Evolutionary conservation across 169 alveolate species (phyloP).

Genomic region (Cryptosporidium viatorum): DNA sequence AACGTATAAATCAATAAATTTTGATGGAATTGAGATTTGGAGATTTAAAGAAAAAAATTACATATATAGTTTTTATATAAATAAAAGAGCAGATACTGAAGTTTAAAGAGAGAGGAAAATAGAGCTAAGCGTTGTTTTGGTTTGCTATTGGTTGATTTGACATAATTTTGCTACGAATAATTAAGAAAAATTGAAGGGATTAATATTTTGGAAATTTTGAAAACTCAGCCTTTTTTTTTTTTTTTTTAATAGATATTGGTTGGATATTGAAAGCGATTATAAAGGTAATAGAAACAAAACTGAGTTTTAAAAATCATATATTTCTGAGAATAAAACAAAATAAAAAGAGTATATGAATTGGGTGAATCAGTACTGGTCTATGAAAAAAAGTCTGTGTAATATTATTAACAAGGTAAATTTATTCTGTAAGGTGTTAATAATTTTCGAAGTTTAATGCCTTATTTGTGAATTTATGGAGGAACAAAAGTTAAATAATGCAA

Average conservation of each 20-base stretch:
- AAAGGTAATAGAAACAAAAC: not conserved
- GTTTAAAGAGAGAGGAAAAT: not conserved
- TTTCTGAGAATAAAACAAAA: not conserved
- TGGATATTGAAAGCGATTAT: not conserved
- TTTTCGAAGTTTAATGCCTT: not conserved
- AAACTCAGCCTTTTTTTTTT: too few relatives aligned
- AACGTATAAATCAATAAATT: not conserved
- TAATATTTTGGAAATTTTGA: too few relatives aligned
- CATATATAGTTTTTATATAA: not conserved
- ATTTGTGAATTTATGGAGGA: slow-evolving; percentile 14
- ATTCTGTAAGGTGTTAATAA: not conserved
- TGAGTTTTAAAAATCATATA: too few relatives aligned
- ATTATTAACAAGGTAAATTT: not conserved
- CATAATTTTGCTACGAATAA: not conserved
- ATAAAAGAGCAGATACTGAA: not conserved
- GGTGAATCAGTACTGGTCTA: not conserved
- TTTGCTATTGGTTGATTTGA: not conserved
- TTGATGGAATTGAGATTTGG: not conserved
- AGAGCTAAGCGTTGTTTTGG: not conserved
- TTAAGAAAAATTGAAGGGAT: not conserved
- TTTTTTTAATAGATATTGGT: too few relatives aligned
- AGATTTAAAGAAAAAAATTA: not conserved
- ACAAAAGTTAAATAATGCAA: slow-evolving; percentile 11
- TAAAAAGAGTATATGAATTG: not conserved
- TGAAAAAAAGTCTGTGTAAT: not conserved